Percentiles rank a stretch among this genome's conserved stretches.
These are phyloP conservation scores for Trichoderma harzianum DNA, from an alignment of 2,329 filamentous ascomycete species.

Conservation along the genomic window DNA sequence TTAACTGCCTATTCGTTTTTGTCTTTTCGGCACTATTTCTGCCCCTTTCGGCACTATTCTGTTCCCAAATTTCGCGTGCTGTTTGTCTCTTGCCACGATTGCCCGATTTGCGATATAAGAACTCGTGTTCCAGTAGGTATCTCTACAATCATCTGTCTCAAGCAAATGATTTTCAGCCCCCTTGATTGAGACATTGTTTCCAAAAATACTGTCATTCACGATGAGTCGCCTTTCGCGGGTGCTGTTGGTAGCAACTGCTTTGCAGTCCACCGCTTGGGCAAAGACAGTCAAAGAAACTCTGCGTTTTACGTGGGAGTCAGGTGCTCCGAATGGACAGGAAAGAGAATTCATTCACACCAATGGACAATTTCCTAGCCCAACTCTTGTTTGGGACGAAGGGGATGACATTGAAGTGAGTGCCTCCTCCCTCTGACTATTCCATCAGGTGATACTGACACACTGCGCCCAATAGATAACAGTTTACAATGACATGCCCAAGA, in stretches of 20 bases:
- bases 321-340: constrained; percentile 19
- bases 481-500: background rate
- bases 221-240: background rate
- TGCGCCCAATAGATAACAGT: background rate
- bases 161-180: background rate
- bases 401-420: constrained; percentile 24
- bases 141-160: background rate
- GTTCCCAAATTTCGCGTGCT: background rate
- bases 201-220: background rate
- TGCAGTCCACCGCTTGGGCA: background rate
- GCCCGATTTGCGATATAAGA: background rate
- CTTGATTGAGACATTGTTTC: background rate
- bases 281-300: background rate
- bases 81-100: background rate
- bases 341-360: constrained; percentile 20
- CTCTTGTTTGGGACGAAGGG: constrained; percentile 16
- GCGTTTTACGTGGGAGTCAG: constrained; percentile 19
- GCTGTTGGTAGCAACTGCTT: background rate
- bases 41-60: background rate
- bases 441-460: background rate
- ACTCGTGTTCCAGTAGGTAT: background rate
- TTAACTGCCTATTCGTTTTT: background rate
- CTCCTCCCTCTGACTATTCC: background rate
- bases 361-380: constrained; percentile 20
- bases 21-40: background rate